These are phyloP conservation scores for Colletotrichum noveboracense DNA, from an alignment of 2,329 filamentous ascomycete species.

Conservation along the genomic window DNA sequence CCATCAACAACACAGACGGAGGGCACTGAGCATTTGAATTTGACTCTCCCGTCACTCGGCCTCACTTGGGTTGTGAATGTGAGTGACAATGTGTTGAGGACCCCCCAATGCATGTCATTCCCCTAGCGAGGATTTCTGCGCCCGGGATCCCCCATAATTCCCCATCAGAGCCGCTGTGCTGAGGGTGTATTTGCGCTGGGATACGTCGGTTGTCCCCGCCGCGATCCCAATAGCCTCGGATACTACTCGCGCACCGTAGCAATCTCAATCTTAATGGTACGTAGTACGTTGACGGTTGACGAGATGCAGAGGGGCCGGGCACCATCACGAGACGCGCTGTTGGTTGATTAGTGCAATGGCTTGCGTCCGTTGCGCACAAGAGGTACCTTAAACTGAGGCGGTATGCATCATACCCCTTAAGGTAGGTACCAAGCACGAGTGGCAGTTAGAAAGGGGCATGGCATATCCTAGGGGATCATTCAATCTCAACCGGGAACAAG, in stretches of 20 bases:
- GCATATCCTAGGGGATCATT: background rate
- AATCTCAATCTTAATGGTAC: background rate
- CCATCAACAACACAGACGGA: background rate
- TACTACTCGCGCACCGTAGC: background rate
- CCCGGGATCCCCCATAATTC: constrained; percentile 1
- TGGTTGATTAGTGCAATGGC: background rate
- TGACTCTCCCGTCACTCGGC: background rate
- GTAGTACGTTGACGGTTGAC: background rate
- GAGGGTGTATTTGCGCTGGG: background rate
- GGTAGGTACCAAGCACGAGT: background rate
- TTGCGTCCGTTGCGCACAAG: background rate
- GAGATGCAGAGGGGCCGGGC: constrained; percentile 1
- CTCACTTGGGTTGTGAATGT: background rate
- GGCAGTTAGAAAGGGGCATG: background rate
- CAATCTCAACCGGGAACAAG: background rate
- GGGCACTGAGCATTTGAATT: background rate
- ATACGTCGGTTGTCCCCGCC: constrained; percentile 8
- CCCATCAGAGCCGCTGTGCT: background rate
- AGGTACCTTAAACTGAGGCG: background rate
- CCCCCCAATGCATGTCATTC: background rate
- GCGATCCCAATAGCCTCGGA: background rate
- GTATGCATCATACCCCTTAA: background rate
- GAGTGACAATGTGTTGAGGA: background rate
- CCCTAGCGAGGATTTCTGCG: background rate
- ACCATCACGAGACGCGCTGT: constrained; percentile 3